phyloP scores from a whole-genome alignment of 1,284 basidiomycete species.

The Rhodotorula sp. region DNA sequence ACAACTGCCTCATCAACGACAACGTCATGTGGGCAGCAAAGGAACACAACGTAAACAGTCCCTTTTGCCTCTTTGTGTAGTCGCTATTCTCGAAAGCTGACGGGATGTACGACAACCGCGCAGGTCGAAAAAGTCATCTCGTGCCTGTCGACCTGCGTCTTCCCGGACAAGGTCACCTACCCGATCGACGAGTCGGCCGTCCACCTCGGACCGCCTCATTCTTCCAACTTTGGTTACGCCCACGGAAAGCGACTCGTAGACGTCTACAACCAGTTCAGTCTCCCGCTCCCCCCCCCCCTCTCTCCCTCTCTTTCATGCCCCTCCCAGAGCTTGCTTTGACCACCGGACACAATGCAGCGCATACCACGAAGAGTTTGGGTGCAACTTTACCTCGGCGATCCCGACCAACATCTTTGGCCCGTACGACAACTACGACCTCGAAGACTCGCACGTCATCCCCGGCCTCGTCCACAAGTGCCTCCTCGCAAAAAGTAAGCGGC shows the following conservation, averaged over 20 bases:
- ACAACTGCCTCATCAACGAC: slow-evolving; percentile 87
- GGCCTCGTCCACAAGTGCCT: slow-evolving; percentile 84
- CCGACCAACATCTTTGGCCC: slow-evolving; percentile 84
- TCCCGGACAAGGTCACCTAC: slow-evolving; percentile 75
- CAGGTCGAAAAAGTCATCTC: slow-evolving; percentile 70
- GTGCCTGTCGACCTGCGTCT: slow-evolving; percentile 83
- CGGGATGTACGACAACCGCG: not conserved
- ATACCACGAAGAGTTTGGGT: slow-evolving; percentile 84
- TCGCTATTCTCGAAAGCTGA: not conserved
- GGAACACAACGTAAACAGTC: slow-evolving; percentile 53
- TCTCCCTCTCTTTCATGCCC: not conserved
- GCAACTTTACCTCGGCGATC: slow-evolving; percentile 86
- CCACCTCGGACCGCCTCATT: slow-evolving; percentile 79
- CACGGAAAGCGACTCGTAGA: slow-evolving; percentile 91
- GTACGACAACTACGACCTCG: slow-evolving; percentile 61
- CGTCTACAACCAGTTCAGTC: slow-evolving; percentile 77
- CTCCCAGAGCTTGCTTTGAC: not conserved
- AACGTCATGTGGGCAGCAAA: slow-evolving; percentile 75
- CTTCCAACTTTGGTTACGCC: slow-evolving; percentile 87
- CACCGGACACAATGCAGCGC: slow-evolving; percentile 56
- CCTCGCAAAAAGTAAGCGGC: slow-evolving; percentile 68
- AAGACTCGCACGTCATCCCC: slow-evolving; percentile 84
- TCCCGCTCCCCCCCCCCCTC: too few species aligned
- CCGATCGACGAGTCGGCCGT: slow-evolving; percentile 87
- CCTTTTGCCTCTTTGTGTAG: not conserved